Evolutionary conservation across 352 stramenopile genomes (phyloP).

Genomic region (Blastocystis sp.): DNA sequence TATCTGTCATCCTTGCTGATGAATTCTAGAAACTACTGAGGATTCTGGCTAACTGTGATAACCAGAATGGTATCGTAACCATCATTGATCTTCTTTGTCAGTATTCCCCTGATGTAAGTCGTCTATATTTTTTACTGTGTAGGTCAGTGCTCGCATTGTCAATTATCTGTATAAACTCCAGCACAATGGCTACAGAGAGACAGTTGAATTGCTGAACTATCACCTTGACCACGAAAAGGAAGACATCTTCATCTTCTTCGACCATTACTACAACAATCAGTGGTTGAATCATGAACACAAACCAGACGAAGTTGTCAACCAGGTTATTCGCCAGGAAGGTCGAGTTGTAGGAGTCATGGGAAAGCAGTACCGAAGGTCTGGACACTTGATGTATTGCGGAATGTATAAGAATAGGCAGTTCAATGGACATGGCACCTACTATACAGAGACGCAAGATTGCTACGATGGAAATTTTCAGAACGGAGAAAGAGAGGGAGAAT

Average conservation of each 20-base stretch:
- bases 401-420: background rate
- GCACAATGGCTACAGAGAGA: constrained; percentile 2
- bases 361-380: constrained; percentile 1
- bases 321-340: background rate
- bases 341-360: background rate
- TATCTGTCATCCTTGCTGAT: background rate
- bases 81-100: background rate
- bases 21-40: background rate
- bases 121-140: background rate
- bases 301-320: background rate
- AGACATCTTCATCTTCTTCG: background rate
- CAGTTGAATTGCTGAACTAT: constrained; percentile 8
- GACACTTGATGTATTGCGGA: background rate
- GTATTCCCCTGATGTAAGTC: background rate
- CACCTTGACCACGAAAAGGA: background rate
- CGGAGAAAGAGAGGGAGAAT: background rate
- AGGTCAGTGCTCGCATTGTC: constrained; percentile 20
- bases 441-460: background rate
- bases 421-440: background rate
- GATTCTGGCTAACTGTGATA: background rate
- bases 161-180: constrained; percentile 12
- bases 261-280: constrained; percentile 52
- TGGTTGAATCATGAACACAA: constrained; percentile 12
- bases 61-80: background rate
- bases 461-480: constrained; percentile 2